Base-by-base conservation (phyloP, 345 rosid genomes). In the Ricinus communis region DNA sequence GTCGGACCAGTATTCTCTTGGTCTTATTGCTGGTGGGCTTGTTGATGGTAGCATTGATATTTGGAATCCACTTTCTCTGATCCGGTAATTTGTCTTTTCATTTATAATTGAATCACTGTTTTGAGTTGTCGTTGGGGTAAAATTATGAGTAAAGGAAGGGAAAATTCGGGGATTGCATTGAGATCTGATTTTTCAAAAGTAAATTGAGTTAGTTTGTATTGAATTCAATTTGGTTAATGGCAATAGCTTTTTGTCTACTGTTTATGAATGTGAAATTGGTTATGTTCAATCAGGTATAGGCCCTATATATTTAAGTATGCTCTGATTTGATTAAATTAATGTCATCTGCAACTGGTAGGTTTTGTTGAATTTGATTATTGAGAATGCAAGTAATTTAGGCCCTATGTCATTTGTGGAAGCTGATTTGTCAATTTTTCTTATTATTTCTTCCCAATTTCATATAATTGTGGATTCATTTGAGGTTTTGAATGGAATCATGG, bases 1-100 rank as follows among this genome's bases (percentile, higher is more conserved):
- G 50, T 91, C 96, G 43, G 96, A 93, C 13, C 79, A 86, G 50
- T 91, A 87, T 61, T 72, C 85, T 52, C 90, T 93, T 8, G 99
- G 99, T 40, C 83, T 96, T 38, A 84, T 96, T 60, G 98, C 99
- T 8, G 99, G 99, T 47, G 99, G 99, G 13, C 97, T 91, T 28
- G 93, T 90, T 36, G 99, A 93, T 60, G 98, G 99, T 41, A 88
- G 49, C 70, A 93, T 96, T 65, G 94, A 83, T 82, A 74, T 96
- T 12, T 96, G 97, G 99, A 93, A 93, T 70, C 99, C 98, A 3
- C 79, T 75, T 40, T 62, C 85, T 56, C 65, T 96, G 86, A 89
- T 91, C 86, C 77, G 90, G 99, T 93, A 82, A 77, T 69, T 57
- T 16, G 3, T 7, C 21, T 57, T 30, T 49, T 10, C 11, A 7